phyloP scores from a whole-genome alignment of 305 asterid species.

The Fraxinus platypoda region DNA sequence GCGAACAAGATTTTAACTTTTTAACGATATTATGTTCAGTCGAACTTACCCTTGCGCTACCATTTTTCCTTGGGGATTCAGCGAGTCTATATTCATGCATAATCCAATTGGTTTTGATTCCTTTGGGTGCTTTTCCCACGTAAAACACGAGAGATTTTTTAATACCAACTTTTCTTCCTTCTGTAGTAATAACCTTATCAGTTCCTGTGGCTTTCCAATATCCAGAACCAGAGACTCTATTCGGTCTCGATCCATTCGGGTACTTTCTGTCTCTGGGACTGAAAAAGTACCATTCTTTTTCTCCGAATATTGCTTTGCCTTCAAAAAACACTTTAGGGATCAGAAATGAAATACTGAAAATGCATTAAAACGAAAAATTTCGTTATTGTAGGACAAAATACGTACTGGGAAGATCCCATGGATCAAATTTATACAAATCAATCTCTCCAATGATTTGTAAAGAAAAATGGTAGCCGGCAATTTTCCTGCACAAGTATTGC shows the following conservation, averaged over 20 bases:
- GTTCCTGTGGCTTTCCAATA: slow-evolving; percentile 96
- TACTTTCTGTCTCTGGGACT: slow-evolving; percentile 87
- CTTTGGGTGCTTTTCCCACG: slow-evolving; percentile 84
- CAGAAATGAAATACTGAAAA: neutral
- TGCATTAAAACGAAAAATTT: neutral
- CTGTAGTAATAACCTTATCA: slow-evolving; percentile 57
- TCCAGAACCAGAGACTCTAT: slow-evolving; percentile 75
- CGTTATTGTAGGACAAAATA: neutral
- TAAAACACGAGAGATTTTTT: slow-evolving; percentile 84
- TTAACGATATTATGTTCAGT: neutral
- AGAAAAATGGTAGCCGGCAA: slow-evolving; percentile 63
- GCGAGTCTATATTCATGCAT: slow-evolving; percentile 80
- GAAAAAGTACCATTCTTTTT: slow-evolving; percentile 87
- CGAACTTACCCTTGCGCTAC: slow-evolving; percentile 47
- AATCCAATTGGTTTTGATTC: slow-evolving; percentile 82
- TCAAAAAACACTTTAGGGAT: neutral
- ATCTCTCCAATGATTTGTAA: slow-evolving; percentile 67
- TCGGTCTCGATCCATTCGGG: slow-evolving; percentile 85
- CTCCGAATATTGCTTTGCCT: slow-evolving; percentile 81
- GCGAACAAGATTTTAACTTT: neutral
- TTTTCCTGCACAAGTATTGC: slow-evolving; percentile 67
- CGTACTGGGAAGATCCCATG: slow-evolving; percentile 85
- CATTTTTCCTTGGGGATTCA: slow-evolving; percentile 45
- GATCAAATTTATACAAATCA: slow-evolving; percentile 74
- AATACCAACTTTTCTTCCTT: slow-evolving; percentile 72